A percentile compares a stretch with the other conserved stretches of the same genome.
Evolutionary conservation across 257 asterid genomes (phyloP).

Genomic region (Thymus quinquecostatus): DNA sequence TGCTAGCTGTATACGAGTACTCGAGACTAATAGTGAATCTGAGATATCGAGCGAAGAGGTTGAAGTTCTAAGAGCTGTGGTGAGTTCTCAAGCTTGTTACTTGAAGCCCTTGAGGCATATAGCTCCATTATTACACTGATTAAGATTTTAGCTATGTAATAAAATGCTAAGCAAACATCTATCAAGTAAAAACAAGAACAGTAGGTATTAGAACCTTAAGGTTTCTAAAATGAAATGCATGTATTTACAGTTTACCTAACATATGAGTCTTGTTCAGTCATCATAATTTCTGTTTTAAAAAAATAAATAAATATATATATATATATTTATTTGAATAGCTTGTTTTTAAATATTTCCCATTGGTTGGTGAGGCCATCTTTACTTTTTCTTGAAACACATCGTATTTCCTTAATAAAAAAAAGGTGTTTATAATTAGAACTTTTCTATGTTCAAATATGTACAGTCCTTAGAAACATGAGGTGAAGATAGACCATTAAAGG

Average conservation of each 20-base stretch:
- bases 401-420: no score
- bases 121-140: conserved; percentile 31
- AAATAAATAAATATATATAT: no score
- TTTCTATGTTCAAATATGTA: no score
- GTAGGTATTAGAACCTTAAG: conserved; percentile 10
- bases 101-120: conserved; percentile 61
- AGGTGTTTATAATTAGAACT: no score
- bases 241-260: not conserved
- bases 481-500: no score
- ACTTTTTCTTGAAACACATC: no score
- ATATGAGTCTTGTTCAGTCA: not conserved
- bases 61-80: conserved; percentile 79
- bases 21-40: conserved; percentile 66
- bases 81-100: conserved; percentile 70
- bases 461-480: no score
- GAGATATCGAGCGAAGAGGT: conserved; percentile 62
- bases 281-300: no score
- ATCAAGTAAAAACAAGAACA: not conserved
- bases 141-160: not conserved
- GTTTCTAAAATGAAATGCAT: not conserved
- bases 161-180: not conserved
- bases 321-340: no score
- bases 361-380: no score
- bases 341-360: no score
- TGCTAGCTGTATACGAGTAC: conserved; percentile 68